Conservation (phyloP, 495 filamentous ascomycete species). For the Bathelium albidoporum region DNA sequence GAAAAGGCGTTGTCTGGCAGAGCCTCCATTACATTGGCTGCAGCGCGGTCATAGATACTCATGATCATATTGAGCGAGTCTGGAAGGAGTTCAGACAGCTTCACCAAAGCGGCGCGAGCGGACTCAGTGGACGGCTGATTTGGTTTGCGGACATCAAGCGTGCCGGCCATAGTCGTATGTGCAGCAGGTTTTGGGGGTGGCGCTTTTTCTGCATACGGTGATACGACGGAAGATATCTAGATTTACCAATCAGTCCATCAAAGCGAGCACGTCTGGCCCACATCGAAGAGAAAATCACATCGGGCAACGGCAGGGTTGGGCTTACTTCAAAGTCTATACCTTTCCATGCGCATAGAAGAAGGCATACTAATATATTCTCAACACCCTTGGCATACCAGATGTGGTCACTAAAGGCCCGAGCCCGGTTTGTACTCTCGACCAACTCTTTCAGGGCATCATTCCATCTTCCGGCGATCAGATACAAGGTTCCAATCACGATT, state of each 20-base stretch:
- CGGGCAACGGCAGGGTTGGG: not conserved
- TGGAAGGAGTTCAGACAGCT: constrained; percentile 52
- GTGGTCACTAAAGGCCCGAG: constrained; percentile 76
- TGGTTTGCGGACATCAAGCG: not conserved
- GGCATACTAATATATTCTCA: constrained; percentile 70
- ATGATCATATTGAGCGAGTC: constrained; percentile 75
- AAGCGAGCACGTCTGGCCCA: not conserved
- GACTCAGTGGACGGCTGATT: not conserved
- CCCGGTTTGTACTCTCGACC: constrained; percentile 63
- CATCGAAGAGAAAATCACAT: not conserved
- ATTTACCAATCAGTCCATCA: not conserved
- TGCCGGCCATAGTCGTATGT: not conserved
- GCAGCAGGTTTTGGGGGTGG: not conserved
- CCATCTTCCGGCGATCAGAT: constrained; percentile 82
- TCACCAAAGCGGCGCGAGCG: constrained; percentile 38
- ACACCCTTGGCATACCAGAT: constrained; percentile 94
- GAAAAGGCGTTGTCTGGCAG: constrained; percentile 72
- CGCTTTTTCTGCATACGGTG: constrained; percentile 3
- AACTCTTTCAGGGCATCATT: constrained; percentile 80
- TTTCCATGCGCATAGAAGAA: constrained; percentile 76
- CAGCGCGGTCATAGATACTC: constrained; percentile 66
- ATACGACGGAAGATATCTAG: constrained; percentile 1
- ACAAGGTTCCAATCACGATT: constrained; percentile 74
- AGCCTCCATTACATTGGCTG: constrained; percentile 66
- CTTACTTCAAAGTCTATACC: constrained; percentile 77